phyloP scores from a whole-genome alignment of 2,329 filamentous ascomycete genomes.

The Neospermospora avenae region DNA sequence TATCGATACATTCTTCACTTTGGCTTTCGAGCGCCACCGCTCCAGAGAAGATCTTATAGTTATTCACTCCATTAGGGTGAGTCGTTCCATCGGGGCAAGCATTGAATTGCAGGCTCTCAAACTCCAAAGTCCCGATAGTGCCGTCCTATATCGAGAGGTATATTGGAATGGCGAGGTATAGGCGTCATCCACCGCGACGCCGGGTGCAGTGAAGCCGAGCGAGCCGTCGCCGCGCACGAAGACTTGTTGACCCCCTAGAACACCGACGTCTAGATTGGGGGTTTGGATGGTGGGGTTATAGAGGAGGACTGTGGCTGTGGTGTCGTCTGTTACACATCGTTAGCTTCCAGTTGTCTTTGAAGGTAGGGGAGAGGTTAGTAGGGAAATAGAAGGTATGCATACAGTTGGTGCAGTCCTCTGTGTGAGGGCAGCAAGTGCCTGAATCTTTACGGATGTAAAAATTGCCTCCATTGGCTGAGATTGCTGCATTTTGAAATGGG shows the following conservation, averaged over 20 bases:
- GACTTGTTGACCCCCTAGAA: constrained; percentile 19
- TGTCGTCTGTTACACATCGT: not conserved
- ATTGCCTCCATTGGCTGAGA: constrained; percentile 17
- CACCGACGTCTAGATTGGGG: constrained; percentile 4
- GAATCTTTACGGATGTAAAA: constrained; percentile 21
- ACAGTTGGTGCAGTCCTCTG: constrained; percentile 13
- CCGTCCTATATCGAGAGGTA: constrained; percentile 1
- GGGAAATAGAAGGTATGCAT: not conserved
- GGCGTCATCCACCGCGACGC: constrained; percentile 36
- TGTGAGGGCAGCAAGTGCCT: constrained; percentile 15
- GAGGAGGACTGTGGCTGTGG: constrained; percentile 11
- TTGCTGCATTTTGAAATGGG: not conserved
- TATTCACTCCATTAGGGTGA: not conserved
- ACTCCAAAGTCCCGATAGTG: constrained; percentile 1
- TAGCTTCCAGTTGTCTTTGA: not conserved
- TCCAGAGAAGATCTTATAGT: not conserved
- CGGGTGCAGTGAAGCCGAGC: constrained; percentile 35
- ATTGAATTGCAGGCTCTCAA: constrained; percentile 12
- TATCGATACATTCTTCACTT: constrained; percentile 12
- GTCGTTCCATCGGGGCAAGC: constrained; percentile 11
- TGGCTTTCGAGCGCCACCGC: not conserved
- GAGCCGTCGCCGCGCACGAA: constrained; percentile 37
- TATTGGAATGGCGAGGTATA: constrained; percentile 8
- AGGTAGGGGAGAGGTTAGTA: not conserved
- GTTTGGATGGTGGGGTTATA: not conserved